Base-by-base conservation (phyloP, 2,329 filamentous ascomycete genomes). In the Exophiala bonariae region DNA sequence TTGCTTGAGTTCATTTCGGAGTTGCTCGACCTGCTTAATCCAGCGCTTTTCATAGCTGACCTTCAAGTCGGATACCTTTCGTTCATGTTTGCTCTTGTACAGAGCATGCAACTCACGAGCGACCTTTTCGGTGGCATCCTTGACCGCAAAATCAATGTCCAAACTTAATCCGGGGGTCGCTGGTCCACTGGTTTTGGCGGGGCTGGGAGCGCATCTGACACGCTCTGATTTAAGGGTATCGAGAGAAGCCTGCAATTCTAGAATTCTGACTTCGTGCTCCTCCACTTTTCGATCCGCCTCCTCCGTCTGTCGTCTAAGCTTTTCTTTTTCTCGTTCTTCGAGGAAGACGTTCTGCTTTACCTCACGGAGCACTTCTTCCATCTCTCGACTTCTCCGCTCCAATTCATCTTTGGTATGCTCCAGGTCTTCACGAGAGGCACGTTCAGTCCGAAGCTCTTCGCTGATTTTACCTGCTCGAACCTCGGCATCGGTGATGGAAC, bases 41-140 rank as follows among this genome's bases (percentile, higher is more conserved):
- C 89, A 93, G 44, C 92, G 84, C 37, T 81, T 80, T 66, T 96
- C 89, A 70, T 97, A 85, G 62, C 78, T 81, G 60, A 83, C 82
- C 65, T 85, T 97, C 56, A 99, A 77, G 3, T 91, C 92, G 1
- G 88, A 81, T 35, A 97, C 92, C 74, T 99, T 99, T 54, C 85
- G 89, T 73, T 97, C 92, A 66, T 99, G 93, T 72, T 99, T 99
- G 64, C 86, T 84, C 73, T 96, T 97, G 79, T 99, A 99, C 9
- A 96, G 78, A 0, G 85, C 79, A 65, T 99, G 93, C 32, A 99
- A 78, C 64, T 99, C 93, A 22, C 89, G 81, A n/a, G 92, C 91
- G 32, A 97, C 90, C 57, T 91, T 89, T 68, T 96, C 89, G 17
- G 92, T 86, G 2, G 87, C 86, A 35, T 87, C 77, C 63, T 96